Conservation (phyloP, 2,329 filamentous ascomycete species). For the Colletotrichum paranaense region DNA sequence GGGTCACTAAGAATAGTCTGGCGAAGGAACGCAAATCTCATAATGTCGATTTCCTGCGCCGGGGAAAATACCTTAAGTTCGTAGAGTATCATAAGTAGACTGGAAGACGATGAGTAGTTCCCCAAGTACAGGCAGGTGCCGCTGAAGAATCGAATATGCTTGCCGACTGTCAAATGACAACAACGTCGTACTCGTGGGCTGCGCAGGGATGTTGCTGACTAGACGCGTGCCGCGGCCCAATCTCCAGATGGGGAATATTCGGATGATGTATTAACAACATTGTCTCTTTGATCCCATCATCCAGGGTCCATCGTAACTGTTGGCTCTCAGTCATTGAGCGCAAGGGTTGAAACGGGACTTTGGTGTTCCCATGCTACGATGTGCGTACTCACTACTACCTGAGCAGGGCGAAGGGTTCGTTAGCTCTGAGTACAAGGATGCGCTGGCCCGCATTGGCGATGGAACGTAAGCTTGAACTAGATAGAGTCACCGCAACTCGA, state of each 20-base stretch:
- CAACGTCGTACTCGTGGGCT: background rate
- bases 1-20: background rate
- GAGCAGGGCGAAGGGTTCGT: background rate
- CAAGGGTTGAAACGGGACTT: background rate
- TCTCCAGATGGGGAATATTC: background rate
- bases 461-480: background rate
- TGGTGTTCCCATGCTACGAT: background rate
- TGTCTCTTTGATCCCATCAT: background rate
- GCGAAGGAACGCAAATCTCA: background rate
- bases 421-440: background rate
- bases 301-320: no score
- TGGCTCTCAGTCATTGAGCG: background rate
- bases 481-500: background rate
- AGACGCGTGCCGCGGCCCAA: background rate
- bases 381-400: background rate
- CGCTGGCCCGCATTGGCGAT: background rate
- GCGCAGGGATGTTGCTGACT: constrained; percentile 25
- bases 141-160: background rate
- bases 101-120: background rate
- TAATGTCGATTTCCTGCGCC: background rate
- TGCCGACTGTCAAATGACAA: background rate
- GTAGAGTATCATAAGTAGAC: background rate
- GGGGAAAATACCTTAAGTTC: background rate
- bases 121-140: no score
- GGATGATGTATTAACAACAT: no score